Evolutionary conservation across 495 filamentous ascomycete genomes (phyloP).

Genomic region (Talaromyces nanjingensis): DNA sequence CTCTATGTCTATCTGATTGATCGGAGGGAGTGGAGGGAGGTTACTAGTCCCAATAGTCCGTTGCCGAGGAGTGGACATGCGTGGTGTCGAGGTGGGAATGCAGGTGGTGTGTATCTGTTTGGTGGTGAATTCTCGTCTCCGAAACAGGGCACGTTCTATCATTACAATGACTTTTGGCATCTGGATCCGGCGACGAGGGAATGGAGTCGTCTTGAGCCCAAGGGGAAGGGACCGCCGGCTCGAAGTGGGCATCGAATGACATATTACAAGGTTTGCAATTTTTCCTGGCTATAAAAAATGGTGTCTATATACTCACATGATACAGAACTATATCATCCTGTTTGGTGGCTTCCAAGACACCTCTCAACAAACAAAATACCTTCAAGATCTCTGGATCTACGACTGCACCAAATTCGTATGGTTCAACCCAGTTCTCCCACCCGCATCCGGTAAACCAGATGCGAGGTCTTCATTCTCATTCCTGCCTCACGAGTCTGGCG

Average conservation of each 20-base stretch:
- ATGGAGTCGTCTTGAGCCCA: constrained; percentile 83
- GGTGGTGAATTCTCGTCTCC: constrained; percentile 77
- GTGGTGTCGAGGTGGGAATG: constrained; percentile 82
- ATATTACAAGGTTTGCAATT: constrained; percentile 62
- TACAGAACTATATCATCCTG: constrained; percentile 60
- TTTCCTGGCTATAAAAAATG: constrained; percentile 24
- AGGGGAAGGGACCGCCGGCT: constrained; percentile 82
- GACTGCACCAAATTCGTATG: constrained; percentile 67
- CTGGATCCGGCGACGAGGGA: constrained; percentile 75
- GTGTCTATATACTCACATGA: constrained; percentile 4
- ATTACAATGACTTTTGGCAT: constrained; percentile 98
- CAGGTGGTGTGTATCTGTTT: constrained; percentile 82
- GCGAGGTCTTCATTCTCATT: constrained; percentile 84
- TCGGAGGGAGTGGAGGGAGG: constrained; percentile 76
- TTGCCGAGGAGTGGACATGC: constrained; percentile 88
- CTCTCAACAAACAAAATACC: constrained; percentile 83
- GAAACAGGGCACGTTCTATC: constrained; percentile 97
- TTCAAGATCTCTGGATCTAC: constrained; percentile 64
- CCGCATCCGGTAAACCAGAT: constrained; percentile 79
- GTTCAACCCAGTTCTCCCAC: constrained; percentile 62
- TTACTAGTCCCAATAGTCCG: constrained; percentile 86
- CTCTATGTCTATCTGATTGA: constrained; percentile 87
- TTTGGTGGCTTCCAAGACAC: constrained; percentile 94
- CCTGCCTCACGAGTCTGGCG: constrained; percentile 81
- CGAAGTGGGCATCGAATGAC: constrained; percentile 93